Percentiles rank a stretch among this genome's conserved stretches.
phyloP scores from a whole-genome alignment of 108 stramenopile genomes.

The Stephanodiscus minutulus region DNA sequence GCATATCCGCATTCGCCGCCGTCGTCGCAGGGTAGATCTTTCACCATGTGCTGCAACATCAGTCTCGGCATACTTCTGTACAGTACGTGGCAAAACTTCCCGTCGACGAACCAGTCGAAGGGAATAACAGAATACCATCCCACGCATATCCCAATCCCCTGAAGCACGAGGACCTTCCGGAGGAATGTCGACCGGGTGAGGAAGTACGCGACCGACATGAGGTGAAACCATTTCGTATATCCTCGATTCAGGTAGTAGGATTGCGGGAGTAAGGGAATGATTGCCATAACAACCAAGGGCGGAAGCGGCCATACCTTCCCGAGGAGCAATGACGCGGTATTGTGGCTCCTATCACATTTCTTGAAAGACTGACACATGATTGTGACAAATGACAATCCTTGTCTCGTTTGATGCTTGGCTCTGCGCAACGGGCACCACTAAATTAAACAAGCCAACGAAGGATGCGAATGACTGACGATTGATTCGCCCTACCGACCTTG shows the following conservation, averaged over 20 bases:
- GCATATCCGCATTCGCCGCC: slow-evolving; percentile 8
- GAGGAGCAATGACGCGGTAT: not conserved
- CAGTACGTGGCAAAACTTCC: slow-evolving; percentile 45
- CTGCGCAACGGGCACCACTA: too few species aligned
- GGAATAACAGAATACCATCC: slow-evolving; percentile 60
- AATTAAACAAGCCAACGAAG: not conserved
- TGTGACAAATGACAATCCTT: not conserved
- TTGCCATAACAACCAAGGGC: not conserved
- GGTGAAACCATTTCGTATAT: slow-evolving; percentile 67
- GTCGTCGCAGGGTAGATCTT: not conserved
- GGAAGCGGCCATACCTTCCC: slow-evolving; percentile 29
- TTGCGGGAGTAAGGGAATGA: slow-evolving; percentile 39
- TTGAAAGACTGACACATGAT: not conserved
- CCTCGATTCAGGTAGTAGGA: slow-evolving; percentile 54
- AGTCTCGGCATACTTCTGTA: slow-evolving; percentile 58
- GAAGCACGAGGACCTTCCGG: slow-evolving; percentile 33
- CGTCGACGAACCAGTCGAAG: slow-evolving; percentile 41
- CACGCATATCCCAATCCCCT: slow-evolving; percentile 46
- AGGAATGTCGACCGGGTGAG: slow-evolving; percentile 47
- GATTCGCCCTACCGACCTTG: too few species aligned
- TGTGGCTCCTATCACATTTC: not conserved
- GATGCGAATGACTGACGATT: too few species aligned
- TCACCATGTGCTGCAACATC: slow-evolving; percentile 35
- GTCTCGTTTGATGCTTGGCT: not conserved
- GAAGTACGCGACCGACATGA: slow-evolving; percentile 39